Evolutionary conservation across 305 asterid species (phyloP).

Genomic region (Fraxinus paxiana): DNA sequence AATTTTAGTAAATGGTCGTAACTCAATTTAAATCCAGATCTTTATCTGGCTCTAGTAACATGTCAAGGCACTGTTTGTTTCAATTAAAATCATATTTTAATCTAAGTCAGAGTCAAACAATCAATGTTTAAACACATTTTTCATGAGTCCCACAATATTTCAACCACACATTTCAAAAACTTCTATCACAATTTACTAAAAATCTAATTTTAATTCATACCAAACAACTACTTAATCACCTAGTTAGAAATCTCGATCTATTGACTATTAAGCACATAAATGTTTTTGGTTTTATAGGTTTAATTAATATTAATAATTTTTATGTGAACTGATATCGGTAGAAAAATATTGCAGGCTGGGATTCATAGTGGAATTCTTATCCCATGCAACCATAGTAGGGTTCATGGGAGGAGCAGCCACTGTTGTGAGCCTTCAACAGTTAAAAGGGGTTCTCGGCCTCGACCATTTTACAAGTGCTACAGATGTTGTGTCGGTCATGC

Average conservation of each 20-base stretch:
- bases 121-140: too few relatives aligned
- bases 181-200: too few relatives aligned
- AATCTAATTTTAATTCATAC: too few relatives aligned
- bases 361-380: constrained; percentile 27
- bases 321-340: background rate
- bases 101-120: too few relatives aligned
- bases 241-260: too few relatives aligned
- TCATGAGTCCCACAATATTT: too few relatives aligned
- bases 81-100: too few relatives aligned
- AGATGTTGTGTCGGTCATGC: constrained; percentile 12
- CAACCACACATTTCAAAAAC: too few relatives aligned
- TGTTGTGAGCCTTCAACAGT: constrained; percentile 31
- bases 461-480: constrained; percentile 25
- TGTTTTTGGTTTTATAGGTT: background rate
- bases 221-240: background rate
- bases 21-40: background rate
- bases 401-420: constrained; percentile 34
- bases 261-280: background rate
- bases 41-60: too few relatives aligned
- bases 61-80: too few relatives aligned
- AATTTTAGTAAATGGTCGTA: background rate
- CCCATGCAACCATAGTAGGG: constrained; percentile 30
- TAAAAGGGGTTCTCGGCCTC: constrained; percentile 25
- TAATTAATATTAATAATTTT: background rate
- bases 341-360: constrained; percentile 23